phyloP scores from a whole-genome alignment of 352 stramenopile genomes.

The Globisporangium cylindrosporum region DNA sequence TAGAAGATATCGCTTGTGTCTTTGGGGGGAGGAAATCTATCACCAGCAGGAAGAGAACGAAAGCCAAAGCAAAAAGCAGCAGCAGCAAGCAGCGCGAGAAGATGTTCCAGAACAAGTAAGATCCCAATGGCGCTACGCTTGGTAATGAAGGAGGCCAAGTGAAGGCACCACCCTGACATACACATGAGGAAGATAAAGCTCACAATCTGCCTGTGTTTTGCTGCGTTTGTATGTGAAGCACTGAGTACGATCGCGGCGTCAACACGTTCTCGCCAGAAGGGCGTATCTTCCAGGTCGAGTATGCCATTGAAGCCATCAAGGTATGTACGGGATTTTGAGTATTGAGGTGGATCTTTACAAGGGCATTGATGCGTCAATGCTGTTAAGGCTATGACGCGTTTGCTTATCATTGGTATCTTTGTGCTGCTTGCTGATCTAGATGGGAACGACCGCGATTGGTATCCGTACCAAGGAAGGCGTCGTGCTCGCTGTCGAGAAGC shows the following conservation, averaged over 20 bases:
- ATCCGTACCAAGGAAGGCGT: conserved; percentile 97
- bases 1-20: conserved; percentile 31
- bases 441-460: conserved; percentile 98
- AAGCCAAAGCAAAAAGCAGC: conserved; percentile 9
- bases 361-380: no score
- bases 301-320: conserved; percentile 98
- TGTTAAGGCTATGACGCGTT: neutral
- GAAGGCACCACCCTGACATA: neutral
- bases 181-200: neutral
- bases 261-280: conserved; percentile 99
- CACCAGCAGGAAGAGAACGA: conserved; percentile 17
- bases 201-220: neutral
- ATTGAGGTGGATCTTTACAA: neutral
- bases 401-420: conserved; percentile 8
- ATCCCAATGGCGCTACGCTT: neutral
- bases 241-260: conserved; percentile 99
- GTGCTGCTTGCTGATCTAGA: conserved; percentile 35
- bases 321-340: conserved; percentile 37
- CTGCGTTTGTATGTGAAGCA: conserved; percentile 45
- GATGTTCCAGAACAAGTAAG: conserved; percentile 69
- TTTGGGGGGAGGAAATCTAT: conserved; percentile 24
- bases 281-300: conserved; percentile 98
- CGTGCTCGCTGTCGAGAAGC: conserved; percentile 99
- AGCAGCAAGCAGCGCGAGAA: conserved; percentile 13
- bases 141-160: neutral